Evolutionary conservation across 306 rosid genomes (phyloP).

Genomic region (Elaeagnus macrophylla): DNA sequence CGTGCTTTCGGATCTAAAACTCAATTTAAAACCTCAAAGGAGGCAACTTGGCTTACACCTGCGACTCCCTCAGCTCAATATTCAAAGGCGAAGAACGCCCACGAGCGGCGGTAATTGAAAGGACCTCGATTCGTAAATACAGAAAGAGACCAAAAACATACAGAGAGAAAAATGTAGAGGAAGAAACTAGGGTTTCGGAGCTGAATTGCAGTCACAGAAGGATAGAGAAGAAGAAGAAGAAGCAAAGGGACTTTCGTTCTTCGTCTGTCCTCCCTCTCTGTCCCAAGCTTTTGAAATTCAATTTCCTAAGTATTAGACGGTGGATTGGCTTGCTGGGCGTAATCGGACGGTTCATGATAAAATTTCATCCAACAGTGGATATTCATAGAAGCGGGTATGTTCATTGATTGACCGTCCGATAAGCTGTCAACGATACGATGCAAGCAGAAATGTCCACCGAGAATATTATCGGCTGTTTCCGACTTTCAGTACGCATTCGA

Average conservation of each 20-base stretch:
- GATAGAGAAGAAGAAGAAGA: conserved; percentile 16
- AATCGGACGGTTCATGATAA: conserved; percentile 34
- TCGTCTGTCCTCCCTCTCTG: too few relatives aligned
- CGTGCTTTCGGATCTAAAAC: conserved; percentile 45
- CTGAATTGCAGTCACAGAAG: conserved; percentile 11
- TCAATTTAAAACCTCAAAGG: conserved; percentile 9
- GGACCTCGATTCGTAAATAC: conserved; percentile 21
- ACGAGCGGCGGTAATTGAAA: conserved; percentile 21
- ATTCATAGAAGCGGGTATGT: conserved; percentile 38
- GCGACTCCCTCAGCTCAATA: conserved; percentile 33
- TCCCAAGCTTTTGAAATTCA: too few relatives aligned
- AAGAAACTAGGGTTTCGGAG: conserved; percentile 13
- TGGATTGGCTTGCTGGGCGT: conserved; percentile 17
- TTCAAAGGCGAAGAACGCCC: conserved; percentile 25
- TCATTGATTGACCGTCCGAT: conserved; percentile 44
- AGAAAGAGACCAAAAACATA: background rate
- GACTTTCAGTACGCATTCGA: background rate
- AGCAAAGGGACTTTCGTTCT: conserved; percentile 5
- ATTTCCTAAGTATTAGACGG: conserved; percentile 30
- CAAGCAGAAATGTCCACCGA: conserved; percentile 1
- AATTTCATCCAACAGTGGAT: conserved; percentile 26
- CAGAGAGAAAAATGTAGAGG: conserved; percentile 8
- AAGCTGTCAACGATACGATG: background rate
- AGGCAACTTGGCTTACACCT: conserved; percentile 4
- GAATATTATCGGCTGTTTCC: conserved; percentile 5